Evolutionary conservation across 306 rosid species (phyloP), one percentile per base, ranked within the genome.

Genomic region (Delonix regia): DNA sequence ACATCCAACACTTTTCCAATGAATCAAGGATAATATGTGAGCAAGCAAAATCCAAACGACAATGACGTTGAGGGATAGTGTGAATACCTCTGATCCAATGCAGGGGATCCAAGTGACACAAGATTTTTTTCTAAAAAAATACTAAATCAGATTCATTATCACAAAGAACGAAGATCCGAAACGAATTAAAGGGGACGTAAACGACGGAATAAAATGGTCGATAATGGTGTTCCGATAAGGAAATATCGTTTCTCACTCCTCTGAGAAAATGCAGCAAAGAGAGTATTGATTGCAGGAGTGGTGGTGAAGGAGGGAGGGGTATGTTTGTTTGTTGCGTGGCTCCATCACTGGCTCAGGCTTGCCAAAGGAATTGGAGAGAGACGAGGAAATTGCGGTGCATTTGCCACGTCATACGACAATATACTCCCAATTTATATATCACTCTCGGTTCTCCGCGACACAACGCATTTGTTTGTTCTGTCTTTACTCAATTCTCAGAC

Each of bases 71-170:
- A 57, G 41, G 63, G 62, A 34, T 22, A 22, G 63, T 44, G 9
- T 2, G 6, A 60, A 45, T 78, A 66, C 77, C 82, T 70, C 30
- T 60, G 71, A 70, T 78, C 42, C 63, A 47, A 69, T 45, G 53
- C 59, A 30, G 41, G 41, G 25, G 76, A 55, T 62, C 24, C 49
- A 13, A 62, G 34, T 5, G 22, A 51, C 41, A 52, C 28, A 53
- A 51, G 10, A n/a, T n/a, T n/a, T n/a, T n/a, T n/a, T n/a, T n/a
- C n/a, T n/a, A 52, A 24, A 16, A 0, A 1, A 70, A 1, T 5
- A 42, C 18, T 11, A n/a, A 16, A 16, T 34, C 33, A 22, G 3
- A 30, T 9, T 15, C 8, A 28, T 16, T 15, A 62, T 7, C 25
- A 8, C 41, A 34, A 33, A 0, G 6, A 25, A 18, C 0, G 11